Conservation (phyloP, 352 stramenopile genomes). For the Globisporangium polare region DNA sequence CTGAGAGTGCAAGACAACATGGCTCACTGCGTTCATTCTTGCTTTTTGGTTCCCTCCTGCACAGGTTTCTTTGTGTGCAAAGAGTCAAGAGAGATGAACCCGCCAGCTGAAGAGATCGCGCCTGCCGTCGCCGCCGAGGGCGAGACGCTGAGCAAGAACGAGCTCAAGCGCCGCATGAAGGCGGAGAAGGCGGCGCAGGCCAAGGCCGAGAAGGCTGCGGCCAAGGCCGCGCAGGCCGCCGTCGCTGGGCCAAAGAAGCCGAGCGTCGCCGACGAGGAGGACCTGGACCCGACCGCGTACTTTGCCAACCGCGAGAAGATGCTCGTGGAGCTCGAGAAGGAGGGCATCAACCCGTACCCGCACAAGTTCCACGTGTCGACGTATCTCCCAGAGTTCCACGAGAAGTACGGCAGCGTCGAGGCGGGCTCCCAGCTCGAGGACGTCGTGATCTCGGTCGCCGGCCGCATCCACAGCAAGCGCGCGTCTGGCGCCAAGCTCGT, state of each 20-base stretch:
- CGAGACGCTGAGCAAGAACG: conserved; percentile 94
- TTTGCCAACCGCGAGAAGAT: conserved; percentile 94
- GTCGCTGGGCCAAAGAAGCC: conserved; percentile 69
- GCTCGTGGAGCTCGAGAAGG: conserved; percentile 87
- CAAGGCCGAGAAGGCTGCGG: conserved; percentile 93
- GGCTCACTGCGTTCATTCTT: conserved; percentile 2
- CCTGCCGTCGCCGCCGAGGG: conserved; percentile 18
- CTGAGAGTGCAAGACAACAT: not conserved
- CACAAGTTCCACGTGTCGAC: conserved; percentile 98
- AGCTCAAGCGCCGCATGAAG: conserved; percentile 97
- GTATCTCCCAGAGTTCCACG: conserved; percentile 93
- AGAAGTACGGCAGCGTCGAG: conserved; percentile 77
- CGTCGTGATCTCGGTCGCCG: conserved; percentile 89
- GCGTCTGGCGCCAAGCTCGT: conserved; percentile 95
- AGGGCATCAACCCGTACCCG: conserved; percentile 95
- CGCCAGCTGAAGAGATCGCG: conserved; percentile 11
- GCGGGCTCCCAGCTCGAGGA: conserved; percentile 80
- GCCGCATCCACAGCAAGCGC: conserved; percentile 94
- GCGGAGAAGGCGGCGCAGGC: conserved; percentile 91
- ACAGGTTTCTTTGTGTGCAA: conserved; percentile 1
- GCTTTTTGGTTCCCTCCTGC: not conserved
- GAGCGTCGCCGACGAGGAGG: conserved; percentile 84
- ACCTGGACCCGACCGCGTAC: conserved; percentile 97
- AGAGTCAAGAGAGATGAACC: conserved; percentile 17
- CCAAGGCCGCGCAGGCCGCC: conserved; percentile 60